Conservation (phyloP, 176 grass and related monocot species). For the Urochloa ruziziensis region DNA sequence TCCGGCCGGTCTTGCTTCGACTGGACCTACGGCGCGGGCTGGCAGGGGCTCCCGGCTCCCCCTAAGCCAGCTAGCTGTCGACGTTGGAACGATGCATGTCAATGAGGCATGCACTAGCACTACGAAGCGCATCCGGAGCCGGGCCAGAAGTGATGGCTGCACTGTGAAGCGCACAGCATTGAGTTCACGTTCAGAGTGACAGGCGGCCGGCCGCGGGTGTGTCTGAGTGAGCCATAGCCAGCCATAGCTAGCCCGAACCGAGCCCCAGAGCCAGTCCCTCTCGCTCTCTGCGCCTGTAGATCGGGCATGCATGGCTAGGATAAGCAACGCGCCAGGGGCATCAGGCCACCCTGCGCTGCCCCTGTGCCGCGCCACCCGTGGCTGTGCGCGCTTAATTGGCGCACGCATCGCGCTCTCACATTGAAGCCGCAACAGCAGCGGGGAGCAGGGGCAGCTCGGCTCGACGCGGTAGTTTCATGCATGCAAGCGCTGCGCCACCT, state of each 20-base stretch:
- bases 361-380: not conserved
- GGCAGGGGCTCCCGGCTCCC: no score
- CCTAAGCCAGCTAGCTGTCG: conserved; percentile 30
- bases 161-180: conserved; percentile 16
- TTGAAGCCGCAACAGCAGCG: conserved; percentile 15
- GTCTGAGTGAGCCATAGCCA: not conserved
- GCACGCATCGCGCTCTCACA: not conserved
- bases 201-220: not conserved
- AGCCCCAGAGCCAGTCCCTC: not conserved
- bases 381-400: conserved; percentile 17
- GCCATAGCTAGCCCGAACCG: not conserved
- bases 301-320: not conserved
- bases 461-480: not conserved
- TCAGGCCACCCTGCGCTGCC: not conserved
- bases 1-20: not conserved
- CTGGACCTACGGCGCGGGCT: not conserved
- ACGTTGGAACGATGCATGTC: not conserved
- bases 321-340: conserved; percentile 3
- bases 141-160: conserved; percentile 36
- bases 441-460: not conserved
- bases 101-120: not conserved
- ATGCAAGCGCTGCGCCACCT: not conserved
- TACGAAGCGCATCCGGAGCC: no score
- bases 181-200: conserved; percentile 29
- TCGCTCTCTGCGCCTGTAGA: not conserved